Evolutionary conservation across 2,329 filamentous ascomycete species (phyloP), one percentile per base, ranked within the genome.

Genomic region (Cladophialophora exuberans): DNA sequence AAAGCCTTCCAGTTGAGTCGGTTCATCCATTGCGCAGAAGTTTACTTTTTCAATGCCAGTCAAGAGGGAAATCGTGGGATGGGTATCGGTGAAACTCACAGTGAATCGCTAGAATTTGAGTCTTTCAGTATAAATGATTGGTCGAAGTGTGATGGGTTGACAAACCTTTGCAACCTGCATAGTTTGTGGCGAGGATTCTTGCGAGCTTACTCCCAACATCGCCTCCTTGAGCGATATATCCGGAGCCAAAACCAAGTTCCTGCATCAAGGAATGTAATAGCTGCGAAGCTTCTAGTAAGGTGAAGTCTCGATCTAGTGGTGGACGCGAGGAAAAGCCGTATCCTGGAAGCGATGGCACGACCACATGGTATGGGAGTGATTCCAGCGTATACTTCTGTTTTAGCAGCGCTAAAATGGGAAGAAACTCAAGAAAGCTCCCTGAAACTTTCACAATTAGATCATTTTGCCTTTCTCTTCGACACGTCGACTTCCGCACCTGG

Each of bases 211-310:
- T 73, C 2, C 81, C 79, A 1, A 85, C 69, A 61, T 85, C 83
- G 3, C 82, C 83, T 6, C 83, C 83, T 64, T 84, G 81, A 0
- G 74, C 73, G 6, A 83, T 65, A 58, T 85, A 85, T 2, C 77
- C 77, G 6, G 30, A n/a, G 0, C 69, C 71, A 42, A 84, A 81
- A 0, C 82, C 83, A 3, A 85, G 72, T 0, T 70, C 70, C 1
- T 77, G 56, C 74, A 85, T 80, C 1, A 84, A 61, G 15, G 74
- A 70, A 65, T 84, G 72, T 47, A 83, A 68, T 4, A 80, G 64
- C 1, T 70, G 66, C 0, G 78, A 73, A 20, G 69, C 72, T 39
- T 76, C 72, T 0, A 66, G 60, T 0, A 70, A 54, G 0, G 59
- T 66, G 60, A 75, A 81, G 57, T 82, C 68, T 11, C 67, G 69